Base-by-base conservation (phyloP, 2,329 filamentous ascomycete genomes). In the Dactylellina haptotyla region DNA sequence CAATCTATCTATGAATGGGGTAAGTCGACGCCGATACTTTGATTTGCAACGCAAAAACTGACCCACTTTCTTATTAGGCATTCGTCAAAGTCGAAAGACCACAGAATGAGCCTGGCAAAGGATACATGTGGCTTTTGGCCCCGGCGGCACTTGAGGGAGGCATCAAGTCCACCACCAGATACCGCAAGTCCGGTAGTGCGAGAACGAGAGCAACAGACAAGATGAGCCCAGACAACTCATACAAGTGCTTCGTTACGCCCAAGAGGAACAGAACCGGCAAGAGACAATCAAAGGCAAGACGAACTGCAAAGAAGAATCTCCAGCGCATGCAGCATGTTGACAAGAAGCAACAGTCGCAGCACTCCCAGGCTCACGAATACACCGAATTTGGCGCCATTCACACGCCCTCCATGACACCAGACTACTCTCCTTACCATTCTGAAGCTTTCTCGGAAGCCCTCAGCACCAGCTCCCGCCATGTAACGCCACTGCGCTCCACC, bases 1-100 rank as follows among this genome's bases (percentile, higher is more conserved):
- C 80, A 98, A 98, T 77, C 83, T 98, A 5, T 97, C 92, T 51
- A 97, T 98, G 93, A 98, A 98, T 78, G 85, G 86, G 73, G 94
- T 97, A 87, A 82, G 88, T 84, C n/a, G n/a, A n/a, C n/a, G n/a
- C n/a, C n/a, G n/a, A n/a, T n/a, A n/a, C n/a, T n/a, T n/a, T n/a
- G n/a, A n/a, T n/a, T n/a, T n/a, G n/a, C n/a, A n/a, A n/a, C n/a
- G n/a, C n/a, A n/a, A 58, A 18, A 66, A 34, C 64, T 75, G 51
- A 74, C 57, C 8, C 64, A 28, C 39, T 39, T 69, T 51, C 61
- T 57, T 30, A 53, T 62, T 76, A 82, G 80, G 81, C 79, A 20
- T 82, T 83, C 72, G 77, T 79, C 43, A 86, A 85, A 77, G 81
- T 81, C 20, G 81, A 83, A 4, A 76, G 77, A 50, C 77, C 74